Evolutionary conservation across 306 rosid species (phyloP).

Genomic region (Prunus mume): DNA sequence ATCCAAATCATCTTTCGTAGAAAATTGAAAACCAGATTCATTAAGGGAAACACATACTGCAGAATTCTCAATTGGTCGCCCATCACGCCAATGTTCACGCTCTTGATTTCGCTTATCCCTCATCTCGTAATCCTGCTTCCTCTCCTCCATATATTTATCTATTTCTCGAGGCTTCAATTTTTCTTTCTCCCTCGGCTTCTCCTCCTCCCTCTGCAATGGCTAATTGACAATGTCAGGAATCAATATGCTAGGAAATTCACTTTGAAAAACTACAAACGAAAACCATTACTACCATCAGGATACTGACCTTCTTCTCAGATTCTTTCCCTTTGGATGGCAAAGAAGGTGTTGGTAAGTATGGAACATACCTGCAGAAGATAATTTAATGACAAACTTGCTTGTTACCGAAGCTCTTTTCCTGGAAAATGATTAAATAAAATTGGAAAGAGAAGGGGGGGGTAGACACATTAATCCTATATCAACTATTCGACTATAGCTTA

Average conservation of each 20-base stretch:
- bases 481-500: not conserved
- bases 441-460: not conserved
- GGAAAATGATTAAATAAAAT: not conserved
- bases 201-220: constrained; percentile 78
- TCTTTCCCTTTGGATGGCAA: constrained; percentile 95
- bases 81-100: constrained; percentile 84
- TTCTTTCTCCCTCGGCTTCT: constrained; percentile 85
- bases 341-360: constrained; percentile 96
- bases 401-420: constrained; percentile 21
- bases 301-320: constrained; percentile 83
- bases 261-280: constrained; percentile 4
- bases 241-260: constrained; percentile 10
- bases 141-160: constrained; percentile 95
- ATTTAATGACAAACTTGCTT: constrained; percentile 39
- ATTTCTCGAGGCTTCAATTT: constrained; percentile 88
- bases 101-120: constrained; percentile 94
- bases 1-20: not conserved
- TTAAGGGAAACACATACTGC: constrained; percentile 44
- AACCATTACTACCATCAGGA: constrained; percentile 10
- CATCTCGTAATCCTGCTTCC: constrained; percentile 95
- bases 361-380: constrained; percentile 86
- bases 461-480: not conserved
- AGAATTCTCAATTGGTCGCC: constrained; percentile 65
- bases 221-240: constrained; percentile 28
- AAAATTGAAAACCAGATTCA: constrained; percentile 9